phyloP scores from a whole-genome alignment of 176 grass and related monocot species.

The Cenchrus purpureus region DNA sequence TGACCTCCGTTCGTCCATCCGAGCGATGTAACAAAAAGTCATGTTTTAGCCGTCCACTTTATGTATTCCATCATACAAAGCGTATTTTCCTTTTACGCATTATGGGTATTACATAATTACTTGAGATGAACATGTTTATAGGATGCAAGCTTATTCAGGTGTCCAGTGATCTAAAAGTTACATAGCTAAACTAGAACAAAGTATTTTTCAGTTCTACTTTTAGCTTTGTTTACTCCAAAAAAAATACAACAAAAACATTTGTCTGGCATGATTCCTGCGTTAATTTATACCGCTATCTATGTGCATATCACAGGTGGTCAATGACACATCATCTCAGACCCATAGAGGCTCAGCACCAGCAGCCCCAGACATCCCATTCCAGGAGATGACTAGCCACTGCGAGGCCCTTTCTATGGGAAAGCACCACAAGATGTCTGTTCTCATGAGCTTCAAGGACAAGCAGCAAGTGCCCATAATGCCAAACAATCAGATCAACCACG shows the following conservation, averaged over 20 bases:
- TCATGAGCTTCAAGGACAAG: constrained; percentile 53
- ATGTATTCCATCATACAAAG: too few relatives aligned
- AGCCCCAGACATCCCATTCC: constrained; percentile 69
- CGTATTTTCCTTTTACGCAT: too few relatives aligned
- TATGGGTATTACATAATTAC: background rate
- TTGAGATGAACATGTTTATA: background rate
- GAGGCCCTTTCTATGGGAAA: constrained; percentile 79
- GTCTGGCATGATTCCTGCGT: constrained; percentile 8
- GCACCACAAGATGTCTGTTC: constrained; percentile 68
- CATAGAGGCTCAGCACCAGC: constrained; percentile 32
- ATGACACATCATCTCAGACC: constrained; percentile 39
- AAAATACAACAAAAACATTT: background rate
- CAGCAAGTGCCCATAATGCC: background rate
- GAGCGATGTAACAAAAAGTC: too few relatives aligned
- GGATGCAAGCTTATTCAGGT: background rate
- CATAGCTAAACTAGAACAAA: background rate
- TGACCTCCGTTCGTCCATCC: too few relatives aligned
- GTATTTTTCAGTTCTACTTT: background rate
- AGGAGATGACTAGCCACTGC: constrained; percentile 71
- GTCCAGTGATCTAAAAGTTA: background rate
- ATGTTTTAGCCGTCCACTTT: too few relatives aligned
- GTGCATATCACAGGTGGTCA: constrained; percentile 49
- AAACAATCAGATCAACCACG: background rate
- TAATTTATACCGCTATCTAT: background rate
- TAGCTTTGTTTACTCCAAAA: background rate